Evolutionary conservation across 2,329 filamentous ascomycete genomes (phyloP).

Genomic region (Talaromyces sp.): DNA sequence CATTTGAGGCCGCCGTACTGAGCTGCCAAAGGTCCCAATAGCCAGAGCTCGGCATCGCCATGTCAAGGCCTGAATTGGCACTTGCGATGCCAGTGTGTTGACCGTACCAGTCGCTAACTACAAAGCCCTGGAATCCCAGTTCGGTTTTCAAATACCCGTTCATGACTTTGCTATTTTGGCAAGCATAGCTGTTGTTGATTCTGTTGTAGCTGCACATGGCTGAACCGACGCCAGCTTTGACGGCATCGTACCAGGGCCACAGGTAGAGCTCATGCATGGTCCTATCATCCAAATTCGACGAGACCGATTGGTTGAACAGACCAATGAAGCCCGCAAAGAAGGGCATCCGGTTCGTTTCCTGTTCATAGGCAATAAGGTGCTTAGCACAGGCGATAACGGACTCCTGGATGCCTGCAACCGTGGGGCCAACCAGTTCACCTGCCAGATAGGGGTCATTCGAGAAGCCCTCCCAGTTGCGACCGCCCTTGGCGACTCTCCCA

Average conservation of each 20-base stretch:
- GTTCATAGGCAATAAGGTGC: slow-evolving; percentile 59
- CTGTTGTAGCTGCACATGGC: slow-evolving; percentile 60
- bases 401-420: slow-evolving; percentile 39
- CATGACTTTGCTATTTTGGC: slow-evolving; percentile 71
- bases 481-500: slow-evolving; percentile 36
- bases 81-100: slow-evolving; percentile 65
- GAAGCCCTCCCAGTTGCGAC: slow-evolving; percentile 43
- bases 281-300: slow-evolving; percentile 60
- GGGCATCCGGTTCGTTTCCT: slow-evolving; percentile 49
- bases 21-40: slow-evolving; percentile 34
- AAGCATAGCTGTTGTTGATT: slow-evolving; percentile 73
- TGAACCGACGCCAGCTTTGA: slow-evolving; percentile 52
- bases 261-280: slow-evolving; percentile 62
- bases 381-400: slow-evolving; percentile 35
- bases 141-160: slow-evolving; percentile 75
- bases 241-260: slow-evolving; percentile 61
- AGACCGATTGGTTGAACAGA: slow-evolving; percentile 38
- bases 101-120: slow-evolving; percentile 76
- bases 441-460: slow-evolving; percentile 30
- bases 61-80: slow-evolving; percentile 71
- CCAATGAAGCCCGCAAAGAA: slow-evolving; percentile 50
- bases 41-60: slow-evolving; percentile 37
- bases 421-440: slow-evolving; percentile 34
- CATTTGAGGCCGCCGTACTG: slow-evolving; percentile 54
- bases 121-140: slow-evolving; percentile 74